These are phyloP conservation scores for Paspalum vaginatum DNA, from an alignment of 176 grass and related monocot species.

Conservation along the genomic window DNA sequence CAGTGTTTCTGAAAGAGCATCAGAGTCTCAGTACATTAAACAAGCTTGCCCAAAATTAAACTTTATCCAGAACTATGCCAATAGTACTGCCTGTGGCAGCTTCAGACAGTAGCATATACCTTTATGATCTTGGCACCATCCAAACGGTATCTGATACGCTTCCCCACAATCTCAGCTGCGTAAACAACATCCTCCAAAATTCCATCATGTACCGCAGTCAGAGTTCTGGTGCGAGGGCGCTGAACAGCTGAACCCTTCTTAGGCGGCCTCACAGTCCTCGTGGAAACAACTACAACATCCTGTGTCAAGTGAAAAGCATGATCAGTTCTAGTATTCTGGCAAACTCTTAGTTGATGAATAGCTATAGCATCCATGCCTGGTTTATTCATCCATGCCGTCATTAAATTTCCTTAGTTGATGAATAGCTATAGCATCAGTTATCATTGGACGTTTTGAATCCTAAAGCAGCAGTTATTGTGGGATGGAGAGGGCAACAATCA, in stretches of 20 bases:
- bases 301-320: not conserved
- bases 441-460: no score
- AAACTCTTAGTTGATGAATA: no score
- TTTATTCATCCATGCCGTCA: no score
- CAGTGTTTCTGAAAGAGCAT: constrained; percentile 71
- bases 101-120: not conserved
- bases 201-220: constrained; percentile 89
- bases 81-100: not conserved
- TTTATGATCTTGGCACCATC: constrained; percentile 78
- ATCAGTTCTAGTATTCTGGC: not conserved
- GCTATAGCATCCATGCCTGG: no score
- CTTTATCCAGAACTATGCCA: no score
- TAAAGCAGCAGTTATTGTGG: no score
- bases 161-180: constrained; percentile 92
- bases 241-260: constrained; percentile 91
- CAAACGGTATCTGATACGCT: constrained; percentile 80
- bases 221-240: constrained; percentile 85
- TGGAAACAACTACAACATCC: constrained; percentile 67
- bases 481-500: no score
- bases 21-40: not conserved
- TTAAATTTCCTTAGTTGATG: no score
- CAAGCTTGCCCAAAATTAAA: no score
- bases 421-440: no score
- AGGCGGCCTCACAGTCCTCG: constrained; percentile 88
- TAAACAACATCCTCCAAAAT: constrained; percentile 94